Base-by-base conservation (phyloP, 192 early-diverging fungal genomes). In the Coemansia sp. region DNA sequence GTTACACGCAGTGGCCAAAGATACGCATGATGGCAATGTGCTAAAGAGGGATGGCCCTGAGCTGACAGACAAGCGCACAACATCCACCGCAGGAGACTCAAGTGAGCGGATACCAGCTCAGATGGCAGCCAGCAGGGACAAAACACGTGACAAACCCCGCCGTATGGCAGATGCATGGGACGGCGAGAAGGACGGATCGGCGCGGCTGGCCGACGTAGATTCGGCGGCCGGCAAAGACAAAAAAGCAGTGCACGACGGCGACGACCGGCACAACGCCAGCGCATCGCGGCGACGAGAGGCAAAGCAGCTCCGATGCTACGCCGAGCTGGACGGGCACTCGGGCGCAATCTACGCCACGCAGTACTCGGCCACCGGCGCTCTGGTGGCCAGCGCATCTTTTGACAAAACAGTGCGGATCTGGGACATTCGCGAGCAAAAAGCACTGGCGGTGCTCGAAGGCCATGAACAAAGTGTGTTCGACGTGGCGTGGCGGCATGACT, bases 401-500 rank as follows among this genome's bases (percentile, higher is more conserved):
- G 96, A 98, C 82, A 92, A 92, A 74, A 91, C 93, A 7, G 87
- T 98, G 35, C 84, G 93, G 54, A 85, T 98, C 35, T 98, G 94
- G 94, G 94, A 96, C 68, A 78, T 73, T 12, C 60, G 79, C 49
- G 73, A 81, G 69, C 79, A 81, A 45, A 72, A 74, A 68, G 57
- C 62, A 4, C 29, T 79, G 52, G 70, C 59, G 47, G 65, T 64
- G 15, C 82, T 97, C 27, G 88, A 89, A 57, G 85, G 85, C 32
- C 79, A 82, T 62, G 59, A 60, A 41, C 73, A 73, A 64, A 73
- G 69, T 56, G 79, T 73, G 48, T 82, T 76, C 54, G 79, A 82
- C 39, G 67, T 82, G 59, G 79, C 73, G 4, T 82, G 79, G 79
- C 67, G 74, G 24, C 53, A 45, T 12, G 79, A 82, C 38, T 63